A percentile compares a stretch with the other conserved stretches of the same genome.
These are phyloP conservation scores for Rhexocercosporidium sp. DNA, from an alignment of 2,329 filamentous ascomycete species.

Conservation along the genomic window DNA sequence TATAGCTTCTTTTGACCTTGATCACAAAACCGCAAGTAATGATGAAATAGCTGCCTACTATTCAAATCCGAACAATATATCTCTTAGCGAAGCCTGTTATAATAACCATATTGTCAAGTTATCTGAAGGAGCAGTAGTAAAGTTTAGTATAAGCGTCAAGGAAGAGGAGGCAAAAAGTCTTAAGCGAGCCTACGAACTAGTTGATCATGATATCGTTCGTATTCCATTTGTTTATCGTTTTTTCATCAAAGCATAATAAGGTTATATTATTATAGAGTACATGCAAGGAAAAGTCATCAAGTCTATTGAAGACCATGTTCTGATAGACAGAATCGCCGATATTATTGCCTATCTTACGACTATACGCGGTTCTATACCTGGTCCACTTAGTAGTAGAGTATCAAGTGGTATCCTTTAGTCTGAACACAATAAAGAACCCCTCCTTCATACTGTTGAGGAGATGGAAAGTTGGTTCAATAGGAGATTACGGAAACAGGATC, in stretches of 20 bases:
- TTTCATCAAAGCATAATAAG: neutral
- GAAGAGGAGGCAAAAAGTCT: slow-evolving; percentile 5
- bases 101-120: neutral
- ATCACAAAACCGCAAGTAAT: slow-evolving; percentile 1
- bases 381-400: neutral
- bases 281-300: neutral
- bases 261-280: neutral
- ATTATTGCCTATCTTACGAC: neutral
- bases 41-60: slow-evolving; percentile 7
- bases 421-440: neutral
- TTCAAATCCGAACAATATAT: neutral
- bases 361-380: slow-evolving; percentile 5
- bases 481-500: slow-evolving; percentile 1
- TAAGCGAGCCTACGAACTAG: neutral
- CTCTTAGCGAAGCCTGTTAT: neutral
- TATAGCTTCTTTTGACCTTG: neutral
- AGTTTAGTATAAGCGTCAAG: neutral
- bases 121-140: slow-evolving; percentile 5
- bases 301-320: neutral
- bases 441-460: neutral
- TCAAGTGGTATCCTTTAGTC: slow-evolving; percentile 1
- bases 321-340: neutral
- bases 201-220: slow-evolving; percentile 2
- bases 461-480: slow-evolving; percentile 6
- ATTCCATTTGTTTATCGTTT: neutral